phyloP scores from a whole-genome alignment of 306 rosid species.

The Citrullus colocynthis region DNA sequence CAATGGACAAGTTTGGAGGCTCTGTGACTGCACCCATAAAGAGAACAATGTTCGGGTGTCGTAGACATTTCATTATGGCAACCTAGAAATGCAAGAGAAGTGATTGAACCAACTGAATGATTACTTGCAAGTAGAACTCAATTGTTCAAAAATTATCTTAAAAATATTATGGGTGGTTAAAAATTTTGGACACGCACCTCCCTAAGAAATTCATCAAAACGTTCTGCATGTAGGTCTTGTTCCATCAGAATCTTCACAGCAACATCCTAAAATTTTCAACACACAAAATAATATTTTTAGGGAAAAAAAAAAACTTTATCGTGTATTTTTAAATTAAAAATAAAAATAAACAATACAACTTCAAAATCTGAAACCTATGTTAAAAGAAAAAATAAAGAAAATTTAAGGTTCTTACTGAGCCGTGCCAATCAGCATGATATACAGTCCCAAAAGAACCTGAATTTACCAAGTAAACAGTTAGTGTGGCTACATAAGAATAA shows the following conservation, averaged over 20 bases:
- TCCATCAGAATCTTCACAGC: constrained; percentile 99
- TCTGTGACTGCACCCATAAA: constrained; percentile 99
- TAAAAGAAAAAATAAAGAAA: neutral
- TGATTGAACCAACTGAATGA: constrained; percentile 16
- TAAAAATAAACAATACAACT: neutral
- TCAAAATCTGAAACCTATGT: neutral
- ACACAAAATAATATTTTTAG: neutral
- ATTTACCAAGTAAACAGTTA: constrained; percentile 22
- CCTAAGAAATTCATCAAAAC: constrained; percentile 76
- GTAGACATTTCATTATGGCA: constrained; percentile 85
- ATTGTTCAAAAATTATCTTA: neutral
- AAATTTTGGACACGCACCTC: constrained; percentile 39
- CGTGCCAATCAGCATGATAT: constrained; percentile 94
- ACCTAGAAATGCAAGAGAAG: constrained; percentile 44
- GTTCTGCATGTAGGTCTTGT: constrained; percentile 83
- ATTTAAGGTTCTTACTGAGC: constrained; percentile 52
- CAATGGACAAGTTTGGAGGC: constrained; percentile 93
- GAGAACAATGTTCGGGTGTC: constrained; percentile 95
- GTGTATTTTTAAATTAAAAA: neutral
- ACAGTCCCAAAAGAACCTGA: constrained; percentile 98
- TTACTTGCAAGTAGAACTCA: constrained; percentile 5
- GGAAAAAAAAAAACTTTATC: neutral
- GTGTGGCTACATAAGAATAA: neutral
- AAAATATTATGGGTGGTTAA: neutral
- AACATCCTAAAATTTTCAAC: constrained; percentile 51